Conservation (phyloP, 2,329 filamentous ascomycete genomes). For the Dactylonectria estremocensis region DNA sequence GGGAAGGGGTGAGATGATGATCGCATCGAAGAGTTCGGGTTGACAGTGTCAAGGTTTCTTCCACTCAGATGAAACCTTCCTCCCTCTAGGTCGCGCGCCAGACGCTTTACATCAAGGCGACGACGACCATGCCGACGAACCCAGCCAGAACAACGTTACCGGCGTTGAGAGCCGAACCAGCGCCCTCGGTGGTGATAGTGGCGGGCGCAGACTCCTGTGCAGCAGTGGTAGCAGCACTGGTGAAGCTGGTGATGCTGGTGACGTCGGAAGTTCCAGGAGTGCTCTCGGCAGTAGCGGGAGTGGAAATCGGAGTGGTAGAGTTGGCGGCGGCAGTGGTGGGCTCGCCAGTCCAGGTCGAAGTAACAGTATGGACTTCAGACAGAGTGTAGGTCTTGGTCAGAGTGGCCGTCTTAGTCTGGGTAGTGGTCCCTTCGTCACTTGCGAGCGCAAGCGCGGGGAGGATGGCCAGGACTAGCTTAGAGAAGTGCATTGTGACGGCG, state of each 20-base stretch:
- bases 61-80: slow-evolving; percentile 14
- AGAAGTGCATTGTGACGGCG: slow-evolving; percentile 56
- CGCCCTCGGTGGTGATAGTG: slow-evolving; percentile 56
- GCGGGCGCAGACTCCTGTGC: slow-evolving; percentile 51
- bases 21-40: slow-evolving; percentile 38
- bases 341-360: slow-evolving; percentile 45
- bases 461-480: slow-evolving; percentile 62
- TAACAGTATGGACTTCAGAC: slow-evolving; percentile 60
- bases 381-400: slow-evolving; percentile 69
- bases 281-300: slow-evolving; percentile 35
- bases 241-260: slow-evolving; percentile 41
- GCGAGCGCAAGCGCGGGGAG: slow-evolving; percentile 70
- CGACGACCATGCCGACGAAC: slow-evolving; percentile 65
- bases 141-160: slow-evolving; percentile 64
- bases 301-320: slow-evolving; percentile 47
- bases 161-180: slow-evolving; percentile 61
- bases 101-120: slow-evolving; percentile 64
- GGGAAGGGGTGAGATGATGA: slow-evolving; percentile 39
- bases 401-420: slow-evolving; percentile 65
- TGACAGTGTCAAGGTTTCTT: slow-evolving; percentile 30
- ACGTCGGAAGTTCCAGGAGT: slow-evolving; percentile 34
- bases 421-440: slow-evolving; percentile 55
- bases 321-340: slow-evolving; percentile 46
- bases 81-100: slow-evolving; percentile 11
- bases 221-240: slow-evolving; percentile 32